Conservation (phyloP, 164 flowering plant genomes). For the Macadamia tetraphylla region DNA sequence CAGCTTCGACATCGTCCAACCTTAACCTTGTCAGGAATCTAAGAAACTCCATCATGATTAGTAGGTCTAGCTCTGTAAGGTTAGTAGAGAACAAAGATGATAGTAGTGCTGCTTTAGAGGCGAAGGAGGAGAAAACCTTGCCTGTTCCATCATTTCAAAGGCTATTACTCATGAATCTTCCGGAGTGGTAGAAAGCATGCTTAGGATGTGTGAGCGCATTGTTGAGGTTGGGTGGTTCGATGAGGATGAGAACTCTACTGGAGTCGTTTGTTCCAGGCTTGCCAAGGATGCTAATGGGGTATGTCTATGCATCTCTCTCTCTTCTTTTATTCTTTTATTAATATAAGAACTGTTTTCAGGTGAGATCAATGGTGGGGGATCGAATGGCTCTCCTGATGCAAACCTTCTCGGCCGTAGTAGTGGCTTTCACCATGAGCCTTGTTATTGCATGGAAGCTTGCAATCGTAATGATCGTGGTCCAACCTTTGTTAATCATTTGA, state of each 20-base stretch:
- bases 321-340: no score
- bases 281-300: constrained; percentile 85
- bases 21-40: background rate
- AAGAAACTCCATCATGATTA: constrained; percentile 28
- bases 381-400: no score
- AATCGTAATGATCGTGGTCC: no score
- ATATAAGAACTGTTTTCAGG: no score
- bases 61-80: constrained; percentile 51
- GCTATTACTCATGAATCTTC: constrained; percentile 48
- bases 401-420: no score
- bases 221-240: constrained; percentile 89
- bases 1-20: background rate
- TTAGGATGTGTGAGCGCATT: constrained; percentile 54
- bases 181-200: constrained; percentile 73
- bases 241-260: constrained; percentile 69
- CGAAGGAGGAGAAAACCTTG: constrained; percentile 17
- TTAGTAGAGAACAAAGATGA: constrained; percentile 14
- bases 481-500: no score
- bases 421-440: no score
- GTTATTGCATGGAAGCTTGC: no score
- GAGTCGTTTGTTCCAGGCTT: constrained; percentile 74
- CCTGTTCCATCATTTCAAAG: constrained; percentile 54
- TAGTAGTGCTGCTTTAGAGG: background rate
- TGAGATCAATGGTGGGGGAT: no score
- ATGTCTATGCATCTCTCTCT: constrained; percentile 2